A percentile compares a stretch with the other conserved stretches of the same genome.
Conservation (phyloP, 1,284 basidiomycete species). For the Leccinum variabile region DNA sequence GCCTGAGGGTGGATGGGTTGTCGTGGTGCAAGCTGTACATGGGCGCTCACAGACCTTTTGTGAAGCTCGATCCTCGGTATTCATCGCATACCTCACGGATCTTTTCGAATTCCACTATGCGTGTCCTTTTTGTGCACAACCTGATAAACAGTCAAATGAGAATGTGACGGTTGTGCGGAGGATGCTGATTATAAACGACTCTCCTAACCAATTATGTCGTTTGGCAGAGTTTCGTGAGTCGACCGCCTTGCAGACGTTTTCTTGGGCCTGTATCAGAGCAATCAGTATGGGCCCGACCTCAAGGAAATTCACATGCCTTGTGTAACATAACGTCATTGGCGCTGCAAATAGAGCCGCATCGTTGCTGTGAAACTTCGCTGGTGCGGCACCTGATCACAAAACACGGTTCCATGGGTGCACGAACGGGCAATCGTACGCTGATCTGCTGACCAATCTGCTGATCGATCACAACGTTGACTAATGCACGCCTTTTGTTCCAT, state of each 20-base stretch:
- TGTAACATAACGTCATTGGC: constrained; percentile 98
- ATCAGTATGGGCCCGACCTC: constrained; percentile 4
- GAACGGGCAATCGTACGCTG: constrained; percentile 57
- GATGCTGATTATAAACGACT: constrained; percentile 61
- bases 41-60: constrained; percentile 55
- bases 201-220: constrained; percentile 72
- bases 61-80: constrained; percentile 81
- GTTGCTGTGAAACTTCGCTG: constrained; percentile 89
- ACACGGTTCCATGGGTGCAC: constrained; percentile 4
- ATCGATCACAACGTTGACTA: constrained; percentile 95
- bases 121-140: constrained; percentile 77
- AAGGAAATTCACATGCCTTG: constrained; percentile 57
- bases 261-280: constrained; percentile 68
- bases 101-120: constrained; percentile 82
- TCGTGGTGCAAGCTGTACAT: not conserved
- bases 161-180: not conserved
- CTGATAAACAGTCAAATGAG: constrained; percentile 40
- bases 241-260: constrained; percentile 88
- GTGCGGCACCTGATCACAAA: not conserved
- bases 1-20: no score
- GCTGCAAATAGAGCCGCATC: constrained; percentile 97
- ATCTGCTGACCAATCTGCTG: constrained; percentile 96
- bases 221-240: constrained; percentile 76
- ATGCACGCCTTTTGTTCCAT: constrained; percentile 78
- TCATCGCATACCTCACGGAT: constrained; percentile 83